Evolutionary conservation across 257 asterid species (phyloP).

Genomic region (Capsicum pubescens): DNA sequence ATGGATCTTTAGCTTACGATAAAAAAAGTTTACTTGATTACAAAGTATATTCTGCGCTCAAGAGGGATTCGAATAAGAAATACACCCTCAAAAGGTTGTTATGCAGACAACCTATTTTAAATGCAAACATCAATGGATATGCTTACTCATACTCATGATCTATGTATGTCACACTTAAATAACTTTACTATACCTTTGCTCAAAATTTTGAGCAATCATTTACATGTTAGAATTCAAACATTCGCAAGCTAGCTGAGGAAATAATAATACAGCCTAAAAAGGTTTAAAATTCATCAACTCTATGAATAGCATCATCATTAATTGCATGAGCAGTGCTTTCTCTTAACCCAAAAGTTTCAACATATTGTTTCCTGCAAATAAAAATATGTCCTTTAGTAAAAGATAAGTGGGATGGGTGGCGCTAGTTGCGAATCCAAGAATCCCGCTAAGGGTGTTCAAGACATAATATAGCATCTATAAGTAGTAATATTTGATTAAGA

Average conservation of each 20-base stretch:
- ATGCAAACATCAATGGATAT: too few species aligned
- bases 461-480: too few species aligned
- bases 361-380: conserved; percentile 61
- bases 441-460: too few species aligned
- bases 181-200: background rate
- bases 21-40: too few species aligned
- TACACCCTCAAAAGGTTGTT: background rate
- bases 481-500: too few species aligned
- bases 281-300: background rate
- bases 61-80: background rate
- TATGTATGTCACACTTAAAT: background rate
- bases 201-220: background rate
- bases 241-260: background rate
- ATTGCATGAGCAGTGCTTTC: conserved; percentile 43
- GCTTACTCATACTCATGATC: too few species aligned
- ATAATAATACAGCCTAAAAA: background rate
- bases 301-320: conserved; percentile 45
- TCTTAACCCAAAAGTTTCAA: conserved; percentile 52
- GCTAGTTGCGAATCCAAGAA: too few species aligned
- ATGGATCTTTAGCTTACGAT: too few species aligned
- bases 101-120: background rate
- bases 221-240: too few species aligned
- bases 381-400: background rate
- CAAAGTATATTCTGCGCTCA: too few species aligned
- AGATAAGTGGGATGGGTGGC: too few species aligned